phyloP scores from a whole-genome alignment of 2,329 filamentous ascomycete species.

The Scorias spongiosa region DNA sequence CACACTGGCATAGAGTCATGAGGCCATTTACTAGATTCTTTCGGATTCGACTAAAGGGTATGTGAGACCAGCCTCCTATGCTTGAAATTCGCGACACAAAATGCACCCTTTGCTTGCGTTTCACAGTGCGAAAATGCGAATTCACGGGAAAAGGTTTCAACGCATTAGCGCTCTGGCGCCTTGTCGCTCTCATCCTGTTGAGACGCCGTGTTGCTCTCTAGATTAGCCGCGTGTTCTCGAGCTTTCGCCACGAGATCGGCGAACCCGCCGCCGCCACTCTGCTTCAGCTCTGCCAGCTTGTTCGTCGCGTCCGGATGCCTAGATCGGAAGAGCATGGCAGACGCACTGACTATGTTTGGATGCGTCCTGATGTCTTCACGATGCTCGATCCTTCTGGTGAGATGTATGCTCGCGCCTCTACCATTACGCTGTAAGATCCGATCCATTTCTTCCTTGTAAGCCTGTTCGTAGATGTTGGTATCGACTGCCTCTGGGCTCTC shows the following conservation, averaged over 20 bases:
- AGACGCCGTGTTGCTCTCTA: too few relatives aligned
- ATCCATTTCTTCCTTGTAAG: slow-evolving; percentile 69
- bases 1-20: too few relatives aligned
- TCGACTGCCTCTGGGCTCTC: slow-evolving; percentile 77
- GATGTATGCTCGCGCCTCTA: slow-evolving; percentile 41
- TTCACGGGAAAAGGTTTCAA: too few relatives aligned
- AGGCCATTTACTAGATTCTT: too few relatives aligned
- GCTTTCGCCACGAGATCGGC: neutral
- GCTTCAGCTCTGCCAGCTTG: neutral
- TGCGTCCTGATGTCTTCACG: slow-evolving; percentile 22
- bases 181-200: too few relatives aligned
- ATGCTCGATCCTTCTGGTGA: slow-evolving; percentile 34
- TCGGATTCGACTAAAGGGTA: too few relatives aligned
- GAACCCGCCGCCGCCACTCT: neutral
- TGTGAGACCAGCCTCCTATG: too few relatives aligned
- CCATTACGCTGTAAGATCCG: slow-evolving; percentile 44
- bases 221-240: slow-evolving; percentile 18
- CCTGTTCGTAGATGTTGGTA: slow-evolving; percentile 75
- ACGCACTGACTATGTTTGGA: slow-evolving; percentile 10
- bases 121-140: too few relatives aligned
- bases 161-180: too few relatives aligned
- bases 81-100: too few relatives aligned
- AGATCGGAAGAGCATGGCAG: neutral
- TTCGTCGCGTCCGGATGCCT: neutral
- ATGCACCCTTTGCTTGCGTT: too few relatives aligned